These are phyloP conservation scores for Aspergillus pseudoterreus DNA, from an alignment of 2,329 filamentous ascomycete genomes.

Conservation along the genomic window DNA sequence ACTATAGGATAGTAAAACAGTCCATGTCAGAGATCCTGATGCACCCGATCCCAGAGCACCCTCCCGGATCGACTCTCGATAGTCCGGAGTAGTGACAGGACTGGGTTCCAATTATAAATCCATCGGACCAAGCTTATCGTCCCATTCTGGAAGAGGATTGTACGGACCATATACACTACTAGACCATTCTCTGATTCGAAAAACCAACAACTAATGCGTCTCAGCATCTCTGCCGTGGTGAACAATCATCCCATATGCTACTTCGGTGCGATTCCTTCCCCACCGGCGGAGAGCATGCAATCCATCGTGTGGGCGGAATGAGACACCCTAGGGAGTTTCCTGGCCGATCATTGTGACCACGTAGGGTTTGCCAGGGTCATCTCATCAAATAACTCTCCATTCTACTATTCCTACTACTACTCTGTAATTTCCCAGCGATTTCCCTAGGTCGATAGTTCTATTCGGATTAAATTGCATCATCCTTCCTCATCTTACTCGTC, in stretches of 20 bases:
- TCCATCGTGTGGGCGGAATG: conserved; percentile 5
- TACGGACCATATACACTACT: too few relatives aligned
- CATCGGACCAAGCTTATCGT: too few relatives aligned
- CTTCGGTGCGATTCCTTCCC: not conserved
- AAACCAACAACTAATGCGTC: too few relatives aligned
- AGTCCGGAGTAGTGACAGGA: too few relatives aligned
- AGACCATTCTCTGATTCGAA: too few relatives aligned
- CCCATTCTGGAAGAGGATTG: too few relatives aligned
- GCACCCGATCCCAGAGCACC: not conserved
- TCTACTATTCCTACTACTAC: not conserved
- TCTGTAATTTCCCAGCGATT: not conserved
- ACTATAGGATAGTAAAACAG: not conserved
- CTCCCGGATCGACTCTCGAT: not conserved
- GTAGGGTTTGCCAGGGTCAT: not conserved
- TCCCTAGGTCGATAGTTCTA: not conserved
- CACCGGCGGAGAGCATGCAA: not conserved
- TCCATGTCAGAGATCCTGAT: not conserved
- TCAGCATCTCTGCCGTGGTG: too few relatives aligned
- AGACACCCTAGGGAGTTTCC: conserved; percentile 2
- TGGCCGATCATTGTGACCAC: conserved; percentile 6
- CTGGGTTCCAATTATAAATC: too few relatives aligned
- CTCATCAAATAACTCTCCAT: not conserved
- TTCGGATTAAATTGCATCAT: not conserved
- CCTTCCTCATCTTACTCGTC: not conserved
- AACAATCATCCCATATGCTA: too few relatives aligned